Evolutionary conservation across 768 basidiomycete species (phyloP).

Genomic region (Hygrocybe coccinea): DNA sequence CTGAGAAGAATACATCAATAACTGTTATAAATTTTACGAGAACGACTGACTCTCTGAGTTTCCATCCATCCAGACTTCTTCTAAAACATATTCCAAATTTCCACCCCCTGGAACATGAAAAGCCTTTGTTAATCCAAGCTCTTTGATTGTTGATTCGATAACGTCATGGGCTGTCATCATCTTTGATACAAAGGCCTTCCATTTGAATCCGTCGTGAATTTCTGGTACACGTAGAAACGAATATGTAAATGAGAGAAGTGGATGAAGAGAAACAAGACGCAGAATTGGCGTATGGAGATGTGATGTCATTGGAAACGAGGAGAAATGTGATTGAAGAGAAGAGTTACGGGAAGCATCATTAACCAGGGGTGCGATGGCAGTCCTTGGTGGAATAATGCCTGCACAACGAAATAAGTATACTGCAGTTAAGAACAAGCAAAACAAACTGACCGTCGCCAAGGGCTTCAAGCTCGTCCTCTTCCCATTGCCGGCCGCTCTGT

Average conservation of each 20-base stretch:
- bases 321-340: slow-evolving; percentile 51
- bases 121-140: slow-evolving; percentile 65
- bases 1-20: slow-evolving; percentile 34
- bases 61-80: slow-evolving; percentile 59
- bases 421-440: background rate
- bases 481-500: slow-evolving; percentile 58
- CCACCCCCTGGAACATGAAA: slow-evolving; percentile 66
- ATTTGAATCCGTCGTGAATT: slow-evolving; percentile 66
- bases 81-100: slow-evolving; percentile 65
- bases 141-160: slow-evolving; percentile 47
- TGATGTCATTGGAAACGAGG: slow-evolving; percentile 62
- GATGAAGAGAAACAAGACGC: slow-evolving; percentile 68
- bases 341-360: slow-evolving; percentile 33
- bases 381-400: slow-evolving; percentile 49
- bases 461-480: slow-evolving; percentile 60
- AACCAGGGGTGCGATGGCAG: slow-evolving; percentile 50
- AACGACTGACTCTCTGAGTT: slow-evolving; percentile 47
- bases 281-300: slow-evolving; percentile 63
- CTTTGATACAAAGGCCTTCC: slow-evolving; percentile 61
- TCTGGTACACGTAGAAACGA: slow-evolving; percentile 68
- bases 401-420: slow-evolving; percentile 2
- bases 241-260: slow-evolving; percentile 48
- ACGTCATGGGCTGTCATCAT: slow-evolving; percentile 52
- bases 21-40: slow-evolving; percentile 37
- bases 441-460: slow-evolving; percentile 55